Conservation (phyloP, 441 rosid genomes). For the Eruca vesicaria region DNA sequence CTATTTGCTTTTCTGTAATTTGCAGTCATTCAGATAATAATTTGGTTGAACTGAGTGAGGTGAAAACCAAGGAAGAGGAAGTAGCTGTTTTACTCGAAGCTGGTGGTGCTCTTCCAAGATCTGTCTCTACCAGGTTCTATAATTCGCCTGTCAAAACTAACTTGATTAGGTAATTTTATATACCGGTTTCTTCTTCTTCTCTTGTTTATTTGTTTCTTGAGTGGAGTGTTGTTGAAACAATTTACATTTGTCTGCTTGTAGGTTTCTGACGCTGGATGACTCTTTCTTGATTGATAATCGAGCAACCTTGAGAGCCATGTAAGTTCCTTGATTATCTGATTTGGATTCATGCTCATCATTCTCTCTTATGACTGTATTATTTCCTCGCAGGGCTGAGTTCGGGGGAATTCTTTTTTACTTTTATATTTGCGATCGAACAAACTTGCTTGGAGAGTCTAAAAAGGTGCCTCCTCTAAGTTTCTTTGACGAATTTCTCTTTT, state of each 20-base stretch:
- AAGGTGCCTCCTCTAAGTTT: conserved; percentile 51
- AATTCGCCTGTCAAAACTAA: conserved; percentile 61
- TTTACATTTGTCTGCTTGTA: conserved; percentile 26
- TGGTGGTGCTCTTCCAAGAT: conserved; percentile 91
- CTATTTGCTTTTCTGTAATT: neutral
- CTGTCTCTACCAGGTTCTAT: conserved; percentile 65
- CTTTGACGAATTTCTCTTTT: conserved; percentile 5
- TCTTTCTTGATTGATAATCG: conserved; percentile 92
- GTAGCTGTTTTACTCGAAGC: conserved; percentile 81
- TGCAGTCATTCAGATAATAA: conserved; percentile 94
- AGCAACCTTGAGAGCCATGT: conserved; percentile 85
- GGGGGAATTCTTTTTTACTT: conserved; percentile 75
- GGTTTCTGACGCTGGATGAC: conserved; percentile 91
- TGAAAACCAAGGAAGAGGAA: conserved; percentile 77
- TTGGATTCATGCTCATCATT: conserved; percentile 14
- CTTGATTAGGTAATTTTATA: conserved; percentile 71
- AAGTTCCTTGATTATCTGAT: conserved; percentile 30
- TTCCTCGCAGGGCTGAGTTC: conserved; percentile 71
- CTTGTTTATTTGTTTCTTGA: neutral
- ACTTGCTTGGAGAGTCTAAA: conserved; percentile 64
- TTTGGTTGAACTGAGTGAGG: conserved; percentile 69
- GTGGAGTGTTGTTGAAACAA: neutral
- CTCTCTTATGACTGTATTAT: neutral
- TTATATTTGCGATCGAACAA: conserved; percentile 79
- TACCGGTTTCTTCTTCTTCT: neutral